Evolutionary conservation across 2,329 filamentous ascomycete genomes (phyloP), one percentile per base, ranked within the genome.

Genomic region (Magnaporthiopsis poae): DNA sequence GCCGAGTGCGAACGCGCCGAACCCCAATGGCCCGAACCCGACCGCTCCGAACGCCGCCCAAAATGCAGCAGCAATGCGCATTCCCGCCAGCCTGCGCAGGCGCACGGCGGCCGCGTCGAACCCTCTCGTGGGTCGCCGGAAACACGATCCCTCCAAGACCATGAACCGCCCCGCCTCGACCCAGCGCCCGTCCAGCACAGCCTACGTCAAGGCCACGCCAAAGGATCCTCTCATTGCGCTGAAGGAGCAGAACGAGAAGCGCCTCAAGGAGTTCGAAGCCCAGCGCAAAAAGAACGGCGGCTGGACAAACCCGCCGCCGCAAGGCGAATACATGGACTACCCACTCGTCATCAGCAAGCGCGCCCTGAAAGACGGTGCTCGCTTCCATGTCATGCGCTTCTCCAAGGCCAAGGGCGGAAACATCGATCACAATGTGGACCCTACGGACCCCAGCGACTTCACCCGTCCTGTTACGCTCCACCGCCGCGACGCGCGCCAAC

Each of bases 331-430:
- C 29, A 31, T 59, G 39, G 60, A 65, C 12, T 82, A 82, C 71
- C 91, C 91, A 18, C 82, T 98, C 25, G 86, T 92, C 70, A 91
- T 92, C 8, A 96, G 91, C 8, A 96, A 96, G 77, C 88, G 88
- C 72, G 87, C 88, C 12, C 77, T 96, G 64, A 83, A 91, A 66
- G 89, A 95, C 71, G 90, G 90, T 7, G 80, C 96, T 68, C 90
- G 94, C 63, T 88, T 92, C 73, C 95, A 99, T 74, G 86, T 96
- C 69, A 93, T 96, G 82, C 89, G 91, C 71, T 88, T 99, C 71
- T 75, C 79, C 67, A 83, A 89, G 69, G 80, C 84, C 65, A 82
- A 81, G 69, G 79, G 74, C n/a, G 78, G 86, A 61, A 69, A 72
- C 13, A 70, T 68, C 63, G 72, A 77, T 12, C 75, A 75, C 27